These are phyloP conservation scores for Penicillium sclerotigenum DNA, from an alignment of 2,329 filamentous ascomycete genomes.

Conservation along the genomic window DNA sequence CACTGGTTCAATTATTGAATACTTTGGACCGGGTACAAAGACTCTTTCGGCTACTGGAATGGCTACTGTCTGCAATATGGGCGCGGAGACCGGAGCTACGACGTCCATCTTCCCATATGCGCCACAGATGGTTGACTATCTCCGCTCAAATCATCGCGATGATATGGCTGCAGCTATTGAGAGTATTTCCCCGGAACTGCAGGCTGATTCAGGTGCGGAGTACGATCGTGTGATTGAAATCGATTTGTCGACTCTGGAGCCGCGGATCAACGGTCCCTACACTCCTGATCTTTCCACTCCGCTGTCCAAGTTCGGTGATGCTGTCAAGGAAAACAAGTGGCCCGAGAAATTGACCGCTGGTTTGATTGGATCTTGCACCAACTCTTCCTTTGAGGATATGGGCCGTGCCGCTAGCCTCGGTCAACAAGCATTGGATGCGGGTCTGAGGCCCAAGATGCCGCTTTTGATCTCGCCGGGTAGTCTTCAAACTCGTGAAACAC, in stretches of 20 bases:
- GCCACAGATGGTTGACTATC: slow-evolving; percentile 94
- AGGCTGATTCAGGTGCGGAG: slow-evolving; percentile 80
- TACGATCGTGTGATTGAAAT: slow-evolving; percentile 95
- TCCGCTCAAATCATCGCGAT: slow-evolving; percentile 80
- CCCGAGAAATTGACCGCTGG: slow-evolving; percentile 92
- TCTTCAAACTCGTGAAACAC: slow-evolving; percentile 91
- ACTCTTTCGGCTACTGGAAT: slow-evolving; percentile 76
- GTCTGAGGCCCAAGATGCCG: slow-evolving; percentile 83
- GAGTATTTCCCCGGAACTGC: slow-evolving; percentile 76
- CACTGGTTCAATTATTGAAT: slow-evolving; percentile 70
- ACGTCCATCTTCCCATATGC: slow-evolving; percentile 96
- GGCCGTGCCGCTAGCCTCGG: slow-evolving; percentile 85
- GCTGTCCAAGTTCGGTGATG: slow-evolving; percentile 92
- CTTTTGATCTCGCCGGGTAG: slow-evolving; percentile 95
- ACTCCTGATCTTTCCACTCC: slow-evolving; percentile 95
- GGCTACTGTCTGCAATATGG: slow-evolving; percentile 72
- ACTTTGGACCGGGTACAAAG: slow-evolving; percentile 64
- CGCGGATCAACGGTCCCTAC: slow-evolving; percentile 97
- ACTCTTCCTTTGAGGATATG: slow-evolving; percentile 86
- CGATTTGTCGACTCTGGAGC: slow-evolving; percentile 88
- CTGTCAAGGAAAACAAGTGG: slow-evolving; percentile 90
- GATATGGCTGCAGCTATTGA: slow-evolving; percentile 86
- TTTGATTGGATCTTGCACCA: slow-evolving; percentile 96
- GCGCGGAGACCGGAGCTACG: slow-evolving; percentile 64
- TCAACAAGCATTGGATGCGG: slow-evolving; percentile 82